phyloP scores from a whole-genome alignment of 2,329 filamentous ascomycete genomes.

The Colletotrichum sp. region DNA sequence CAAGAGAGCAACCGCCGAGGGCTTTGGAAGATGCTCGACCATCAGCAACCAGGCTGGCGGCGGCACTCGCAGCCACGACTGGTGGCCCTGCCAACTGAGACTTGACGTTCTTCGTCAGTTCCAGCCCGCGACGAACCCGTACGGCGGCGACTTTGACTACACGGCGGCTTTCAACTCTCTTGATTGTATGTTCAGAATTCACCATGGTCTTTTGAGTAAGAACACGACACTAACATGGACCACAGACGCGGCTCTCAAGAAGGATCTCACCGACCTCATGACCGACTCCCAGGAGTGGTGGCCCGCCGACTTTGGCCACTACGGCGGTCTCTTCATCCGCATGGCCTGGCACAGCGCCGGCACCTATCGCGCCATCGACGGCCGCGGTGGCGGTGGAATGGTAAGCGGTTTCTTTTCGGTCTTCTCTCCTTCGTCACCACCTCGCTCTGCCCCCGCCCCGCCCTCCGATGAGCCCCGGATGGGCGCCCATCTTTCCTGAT shows the following conservation, averaged over 20 bases:
- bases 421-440: not conserved
- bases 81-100: conserved; percentile 74
- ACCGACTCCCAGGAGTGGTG: conserved; percentile 83
- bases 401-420: conserved; percentile 20
- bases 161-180: conserved; percentile 73
- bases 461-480: not conserved
- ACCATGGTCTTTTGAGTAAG: not conserved
- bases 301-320: conserved; percentile 84
- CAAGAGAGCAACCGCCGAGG: not conserved
- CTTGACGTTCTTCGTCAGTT: conserved; percentile 79
- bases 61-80: conserved; percentile 72
- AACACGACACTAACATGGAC: not conserved
- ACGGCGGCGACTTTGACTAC: conserved; percentile 73
- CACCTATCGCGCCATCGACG: conserved; percentile 77
- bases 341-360: conserved; percentile 84
- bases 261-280: conserved; percentile 73
- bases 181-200: conserved; percentile 48
- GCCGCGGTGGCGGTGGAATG: conserved; percentile 75
- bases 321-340: conserved; percentile 79
- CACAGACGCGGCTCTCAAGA: conserved; percentile 67
- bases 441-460: not conserved
- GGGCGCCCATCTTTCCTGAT: not conserved
- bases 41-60: conserved; percentile 55
- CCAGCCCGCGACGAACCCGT: conserved; percentile 65
- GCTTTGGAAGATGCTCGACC: conserved; percentile 6